phyloP scores from a whole-genome alignment of 768 basidiomycete species.

The Boletellus sp. region DNA sequence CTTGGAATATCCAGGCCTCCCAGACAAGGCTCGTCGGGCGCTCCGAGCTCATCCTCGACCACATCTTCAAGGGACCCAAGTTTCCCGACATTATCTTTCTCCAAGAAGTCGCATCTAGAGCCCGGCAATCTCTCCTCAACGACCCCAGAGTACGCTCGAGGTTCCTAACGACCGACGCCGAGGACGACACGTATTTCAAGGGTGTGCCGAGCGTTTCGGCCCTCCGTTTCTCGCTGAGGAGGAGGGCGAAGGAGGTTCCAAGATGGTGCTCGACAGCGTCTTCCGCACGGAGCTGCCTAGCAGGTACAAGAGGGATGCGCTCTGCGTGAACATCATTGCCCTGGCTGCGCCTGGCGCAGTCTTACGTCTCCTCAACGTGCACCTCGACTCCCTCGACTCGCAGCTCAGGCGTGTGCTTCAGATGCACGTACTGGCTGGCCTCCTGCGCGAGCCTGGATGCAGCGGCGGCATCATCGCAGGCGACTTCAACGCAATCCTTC shows the following conservation, averaged over 20 bases:
- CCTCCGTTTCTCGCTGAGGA: no score
- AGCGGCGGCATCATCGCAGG: slow-evolving; percentile 42
- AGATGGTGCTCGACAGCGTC: background rate
- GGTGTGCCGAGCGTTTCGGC: no score
- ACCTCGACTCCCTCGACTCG: background rate
- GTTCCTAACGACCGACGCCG: background rate
- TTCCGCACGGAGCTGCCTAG: background rate
- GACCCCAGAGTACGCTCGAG: background rate
- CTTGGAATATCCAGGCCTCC: background rate
- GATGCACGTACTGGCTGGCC: slow-evolving; percentile 19
- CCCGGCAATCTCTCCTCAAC: background rate
- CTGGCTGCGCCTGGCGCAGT: background rate
- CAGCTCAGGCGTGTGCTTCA: background rate
- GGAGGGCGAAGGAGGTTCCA: no score
- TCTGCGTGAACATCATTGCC: background rate
- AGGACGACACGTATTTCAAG: background rate
- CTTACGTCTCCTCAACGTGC: background rate
- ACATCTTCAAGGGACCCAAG: no score
- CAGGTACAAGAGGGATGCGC: background rate
- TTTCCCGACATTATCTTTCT: no score
- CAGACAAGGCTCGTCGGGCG: background rate
- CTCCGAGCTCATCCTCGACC: background rate
- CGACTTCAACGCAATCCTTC: slow-evolving; percentile 44
- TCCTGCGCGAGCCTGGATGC: slow-evolving; percentile 41
- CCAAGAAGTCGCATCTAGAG: no score